A percentile compares a stretch with the other conserved stretches of the same genome.
These are phyloP conservation scores for Aureobasidium sp. DNA, from an alignment of 2,329 filamentous ascomycete genomes.

Conservation along the genomic window DNA sequence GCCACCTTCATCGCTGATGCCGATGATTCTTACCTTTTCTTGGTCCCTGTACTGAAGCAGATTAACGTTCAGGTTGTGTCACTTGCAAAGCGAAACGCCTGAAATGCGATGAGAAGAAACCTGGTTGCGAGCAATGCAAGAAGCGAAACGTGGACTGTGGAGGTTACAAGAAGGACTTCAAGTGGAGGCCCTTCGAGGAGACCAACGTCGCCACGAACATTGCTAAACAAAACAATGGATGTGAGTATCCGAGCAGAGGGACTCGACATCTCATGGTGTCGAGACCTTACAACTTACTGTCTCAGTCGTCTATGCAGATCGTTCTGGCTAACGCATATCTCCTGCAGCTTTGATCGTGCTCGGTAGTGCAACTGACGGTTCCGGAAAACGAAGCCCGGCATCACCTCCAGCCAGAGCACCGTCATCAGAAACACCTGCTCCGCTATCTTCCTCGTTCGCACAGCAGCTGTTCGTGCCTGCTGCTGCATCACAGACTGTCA, in stretches of 20 bases:
- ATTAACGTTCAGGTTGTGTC: slow-evolving; percentile 49
- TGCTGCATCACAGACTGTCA: not conserved
- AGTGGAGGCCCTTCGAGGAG: slow-evolving; percentile 65
- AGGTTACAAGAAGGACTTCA: slow-evolving; percentile 68
- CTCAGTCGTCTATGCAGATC: not conserved
- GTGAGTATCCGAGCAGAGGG: not conserved
- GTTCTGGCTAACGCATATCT: not conserved
- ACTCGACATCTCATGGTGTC: not conserved
- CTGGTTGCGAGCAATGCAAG: slow-evolving; percentile 57
- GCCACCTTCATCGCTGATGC: not conserved
- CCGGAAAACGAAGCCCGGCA: not conserved
- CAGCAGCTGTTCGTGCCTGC: slow-evolving; percentile 6
- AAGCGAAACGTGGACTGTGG: slow-evolving; percentile 58
- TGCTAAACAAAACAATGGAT: slow-evolving; percentile 41
- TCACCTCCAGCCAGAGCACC: not conserved
- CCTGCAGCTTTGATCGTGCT: slow-evolving; percentile 1
- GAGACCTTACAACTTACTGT: not conserved
- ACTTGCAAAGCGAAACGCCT: slow-evolving; percentile 66
- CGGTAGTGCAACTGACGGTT: not conserved
- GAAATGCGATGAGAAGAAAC: slow-evolving; percentile 67
- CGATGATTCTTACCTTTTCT: not conserved
- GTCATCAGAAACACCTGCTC: not conserved
- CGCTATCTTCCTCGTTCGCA: slow-evolving; percentile 3
- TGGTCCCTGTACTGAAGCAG: slow-evolving; percentile 17
- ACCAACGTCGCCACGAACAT: slow-evolving; percentile 44